These are phyloP conservation scores for Xylogone sp. DNA, from an alignment of 2,329 filamentous ascomycete species.

Conservation along the genomic window DNA sequence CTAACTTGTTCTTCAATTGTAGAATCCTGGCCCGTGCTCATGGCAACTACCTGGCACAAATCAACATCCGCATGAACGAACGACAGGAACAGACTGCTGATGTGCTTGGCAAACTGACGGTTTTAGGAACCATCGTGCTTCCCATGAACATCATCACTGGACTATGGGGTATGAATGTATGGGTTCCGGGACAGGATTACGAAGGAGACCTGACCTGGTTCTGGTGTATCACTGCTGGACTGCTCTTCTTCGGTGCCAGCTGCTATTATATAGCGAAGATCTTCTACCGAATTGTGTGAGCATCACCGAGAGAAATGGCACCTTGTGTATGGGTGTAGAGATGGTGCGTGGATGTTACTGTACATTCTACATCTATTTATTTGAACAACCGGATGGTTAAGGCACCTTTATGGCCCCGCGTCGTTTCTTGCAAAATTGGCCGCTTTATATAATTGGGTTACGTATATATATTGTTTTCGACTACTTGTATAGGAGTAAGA, in stretches of 20 bases:
- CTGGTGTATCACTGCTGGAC: slow-evolving; percentile 66
- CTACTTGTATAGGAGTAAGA: too few relatives aligned
- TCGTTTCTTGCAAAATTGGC: too few relatives aligned
- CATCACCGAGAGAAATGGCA: too few relatives aligned
- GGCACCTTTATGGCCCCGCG: too few relatives aligned
- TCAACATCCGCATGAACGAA: slow-evolving; percentile 99
- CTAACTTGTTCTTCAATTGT: not conserved
- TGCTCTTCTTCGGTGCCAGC: slow-evolving; percentile 73
- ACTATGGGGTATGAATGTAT: slow-evolving; percentile 98
- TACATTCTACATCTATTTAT: too few relatives aligned
- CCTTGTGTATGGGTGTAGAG: too few relatives aligned
- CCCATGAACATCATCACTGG: slow-evolving; percentile 99
- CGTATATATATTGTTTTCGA: too few relatives aligned
- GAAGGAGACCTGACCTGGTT: slow-evolving; percentile 76
- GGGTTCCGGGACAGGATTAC: slow-evolving; percentile 85
- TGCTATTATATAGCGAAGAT: slow-evolving; percentile 51
- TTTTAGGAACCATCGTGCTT: slow-evolving; percentile 92
- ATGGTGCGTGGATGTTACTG: too few relatives aligned
- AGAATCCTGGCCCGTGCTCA: slow-evolving; percentile 89
- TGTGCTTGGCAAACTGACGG: slow-evolving; percentile 89
- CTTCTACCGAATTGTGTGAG: slow-evolving; percentile 27
- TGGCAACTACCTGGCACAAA: slow-evolving; percentile 97
- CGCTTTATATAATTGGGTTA: too few relatives aligned
- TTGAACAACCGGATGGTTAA: too few relatives aligned
- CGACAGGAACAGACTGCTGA: slow-evolving; percentile 94